Evolutionary conservation across 2,329 filamentous ascomycete species (phyloP).

Genomic region (Monosporascus sp.): DNA sequence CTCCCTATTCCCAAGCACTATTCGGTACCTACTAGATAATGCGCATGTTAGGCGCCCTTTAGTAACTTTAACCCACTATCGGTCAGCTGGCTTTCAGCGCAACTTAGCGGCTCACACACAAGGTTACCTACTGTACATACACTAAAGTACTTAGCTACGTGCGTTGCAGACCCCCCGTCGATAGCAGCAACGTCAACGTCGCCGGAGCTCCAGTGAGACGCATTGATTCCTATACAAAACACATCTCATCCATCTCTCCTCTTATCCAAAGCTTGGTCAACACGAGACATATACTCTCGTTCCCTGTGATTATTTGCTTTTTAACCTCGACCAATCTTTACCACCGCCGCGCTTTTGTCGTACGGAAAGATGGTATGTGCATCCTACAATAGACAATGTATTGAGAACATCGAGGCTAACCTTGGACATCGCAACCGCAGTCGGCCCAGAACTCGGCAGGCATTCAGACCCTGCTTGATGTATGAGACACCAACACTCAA

Average conservation of each 20-base stretch:
- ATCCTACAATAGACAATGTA: conserved; percentile 1
- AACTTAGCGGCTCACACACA: neutral
- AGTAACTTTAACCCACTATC: neutral
- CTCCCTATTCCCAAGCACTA: too few relatives aligned
- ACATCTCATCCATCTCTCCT: too few relatives aligned
- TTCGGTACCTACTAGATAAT: too few relatives aligned
- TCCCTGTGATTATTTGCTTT: too few relatives aligned
- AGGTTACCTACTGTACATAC: neutral
- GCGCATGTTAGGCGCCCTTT: neutral
- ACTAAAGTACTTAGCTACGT: neutral
- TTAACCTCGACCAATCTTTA: too few relatives aligned
- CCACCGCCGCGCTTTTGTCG: too few relatives aligned
- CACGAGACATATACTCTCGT: too few relatives aligned
- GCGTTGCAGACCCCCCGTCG: neutral
- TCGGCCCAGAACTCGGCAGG: conserved; percentile 97
- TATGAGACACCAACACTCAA: conserved; percentile 42
- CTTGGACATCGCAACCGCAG: conserved; percentile 41
- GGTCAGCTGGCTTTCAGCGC: neutral
- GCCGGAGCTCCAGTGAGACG: neutral
- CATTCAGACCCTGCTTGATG: conserved; percentile 98
- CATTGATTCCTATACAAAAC: too few relatives aligned
- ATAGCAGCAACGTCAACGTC: neutral
- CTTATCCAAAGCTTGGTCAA: too few relatives aligned
- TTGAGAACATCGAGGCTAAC: conserved; percentile 10
- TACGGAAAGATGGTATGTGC: neutral